phyloP scores from a whole-genome alignment of 2,329 filamentous ascomycete genomes.

The Claviceps spartinae region DNA sequence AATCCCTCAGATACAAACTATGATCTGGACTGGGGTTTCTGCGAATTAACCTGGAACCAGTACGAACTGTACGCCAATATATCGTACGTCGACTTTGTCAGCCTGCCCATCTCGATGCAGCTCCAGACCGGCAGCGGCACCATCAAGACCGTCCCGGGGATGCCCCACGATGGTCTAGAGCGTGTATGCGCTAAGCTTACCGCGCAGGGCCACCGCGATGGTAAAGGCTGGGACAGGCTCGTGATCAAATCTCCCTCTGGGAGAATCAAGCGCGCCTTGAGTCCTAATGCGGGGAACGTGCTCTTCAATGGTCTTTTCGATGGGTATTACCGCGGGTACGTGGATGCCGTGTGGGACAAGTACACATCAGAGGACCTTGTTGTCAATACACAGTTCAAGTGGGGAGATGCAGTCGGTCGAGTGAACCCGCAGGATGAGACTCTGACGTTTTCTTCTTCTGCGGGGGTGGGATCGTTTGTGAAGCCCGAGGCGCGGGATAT shows the following conservation, averaged over 20 bases:
- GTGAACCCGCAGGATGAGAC: conserved; percentile 20
- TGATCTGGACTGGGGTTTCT: conserved; percentile 49
- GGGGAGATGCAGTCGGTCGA: conserved; percentile 33
- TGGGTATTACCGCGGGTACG: conserved; percentile 36
- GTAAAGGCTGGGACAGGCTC: conserved; percentile 38
- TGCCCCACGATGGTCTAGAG: conserved; percentile 32
- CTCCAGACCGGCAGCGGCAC: conserved; percentile 33
- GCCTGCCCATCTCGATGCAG: conserved; percentile 45
- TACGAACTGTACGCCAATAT: conserved; percentile 54
- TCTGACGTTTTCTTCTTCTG: conserved; percentile 23
- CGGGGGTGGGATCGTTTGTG: conserved; percentile 29
- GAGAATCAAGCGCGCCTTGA: conserved; percentile 34
- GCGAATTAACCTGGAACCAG: conserved; percentile 54
- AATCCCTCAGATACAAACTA: conserved; percentile 53
- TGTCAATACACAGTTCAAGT: conserved; percentile 40
- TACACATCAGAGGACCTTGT: conserved; percentile 31
- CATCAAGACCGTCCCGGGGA: conserved; percentile 33
- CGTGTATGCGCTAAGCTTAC: conserved; percentile 30
- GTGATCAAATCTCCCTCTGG: conserved; percentile 28
- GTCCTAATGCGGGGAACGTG: conserved; percentile 36
- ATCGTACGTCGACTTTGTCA: conserved; percentile 63
- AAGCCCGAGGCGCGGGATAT: conserved; percentile 35
- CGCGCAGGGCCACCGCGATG: conserved; percentile 31
- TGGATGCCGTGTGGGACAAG: conserved; percentile 37
- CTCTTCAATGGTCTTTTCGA: conserved; percentile 31